Evolutionary conservation across 495 filamentous ascomycete species (phyloP).

Genomic region (Hypomontagnella submonticulosa): DNA sequence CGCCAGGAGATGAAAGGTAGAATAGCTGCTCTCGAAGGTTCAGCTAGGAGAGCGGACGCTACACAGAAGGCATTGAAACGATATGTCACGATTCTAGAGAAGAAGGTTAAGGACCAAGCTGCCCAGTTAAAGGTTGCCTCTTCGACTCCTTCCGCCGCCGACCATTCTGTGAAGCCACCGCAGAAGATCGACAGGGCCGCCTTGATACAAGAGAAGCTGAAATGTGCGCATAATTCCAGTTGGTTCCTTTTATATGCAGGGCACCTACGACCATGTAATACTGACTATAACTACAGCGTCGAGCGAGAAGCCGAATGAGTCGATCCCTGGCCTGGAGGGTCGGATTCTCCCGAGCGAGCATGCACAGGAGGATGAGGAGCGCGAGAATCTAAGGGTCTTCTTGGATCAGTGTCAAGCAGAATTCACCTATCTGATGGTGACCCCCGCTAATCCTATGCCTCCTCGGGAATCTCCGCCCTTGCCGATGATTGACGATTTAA

Average conservation of each 20-base stretch:
- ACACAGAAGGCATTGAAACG: constrained; percentile 87
- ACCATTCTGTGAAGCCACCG: constrained; percentile 53
- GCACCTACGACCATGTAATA: background rate
- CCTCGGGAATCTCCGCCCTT: constrained; percentile 65
- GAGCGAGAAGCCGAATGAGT: constrained; percentile 41
- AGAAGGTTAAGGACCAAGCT: constrained; percentile 81
- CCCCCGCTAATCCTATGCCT: constrained; percentile 69
- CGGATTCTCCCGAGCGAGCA: constrained; percentile 33
- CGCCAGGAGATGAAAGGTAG: constrained; percentile 98
- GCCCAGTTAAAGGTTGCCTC: constrained; percentile 50
- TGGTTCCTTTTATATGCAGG: background rate
- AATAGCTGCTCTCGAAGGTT: constrained; percentile 95
- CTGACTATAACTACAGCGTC: constrained; percentile 37
- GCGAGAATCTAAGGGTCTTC: constrained; percentile 68
- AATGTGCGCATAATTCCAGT: constrained; percentile 44
- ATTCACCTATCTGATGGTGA: constrained; percentile 72
- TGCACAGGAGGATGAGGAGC: constrained; percentile 60
- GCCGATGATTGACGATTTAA: constrained; percentile 60
- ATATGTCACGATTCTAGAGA: constrained; percentile 90
- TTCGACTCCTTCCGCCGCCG: constrained; percentile 36
- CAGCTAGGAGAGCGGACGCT: constrained; percentile 82
- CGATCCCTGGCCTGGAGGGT: constrained; percentile 42
- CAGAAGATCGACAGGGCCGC: constrained; percentile 58
- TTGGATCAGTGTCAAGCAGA: constrained; percentile 71
- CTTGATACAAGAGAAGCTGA: constrained; percentile 60